Base-by-base conservation (phyloP, 1,139 yeast species). In the Oligophagozyma castellii region DNA sequence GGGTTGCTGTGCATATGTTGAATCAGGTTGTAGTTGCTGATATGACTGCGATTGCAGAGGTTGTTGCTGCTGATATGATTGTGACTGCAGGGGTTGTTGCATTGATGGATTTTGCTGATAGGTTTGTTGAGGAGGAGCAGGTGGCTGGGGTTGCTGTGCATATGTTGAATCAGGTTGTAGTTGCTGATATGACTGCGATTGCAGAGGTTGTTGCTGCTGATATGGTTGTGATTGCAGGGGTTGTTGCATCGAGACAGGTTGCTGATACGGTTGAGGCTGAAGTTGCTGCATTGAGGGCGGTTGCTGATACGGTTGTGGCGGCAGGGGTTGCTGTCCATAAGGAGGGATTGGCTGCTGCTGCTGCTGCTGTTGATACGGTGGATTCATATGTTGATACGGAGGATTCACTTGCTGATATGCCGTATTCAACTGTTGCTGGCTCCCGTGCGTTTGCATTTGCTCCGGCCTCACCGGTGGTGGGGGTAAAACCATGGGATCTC, bases 381-480 rank as follows among this genome's bases (percentile, higher is more conserved):
- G 35, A 18, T 18, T 18, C 22, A 24, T 34, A 18, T 14, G 23
- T 18, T 30, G 36, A 5, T 14, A 33, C 14, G 13, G 33, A 10
- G 8, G 25, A 13, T 16, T 8, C 12, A 16, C 11, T 14, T 27
- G 28, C 12, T 22, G 30, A 1, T 74, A 74, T 2, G 74, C 75
- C 2, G 71, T 18, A 7, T 7, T n/a, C 61, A 5, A 73, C 24
- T 20, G 20, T 18, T 7, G 20, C 20, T n/a, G n/a, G n/a, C 23
- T 26, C n/a, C 24, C 19, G 7, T 21, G 28, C 26, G 53, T 46
- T 29, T 50, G 56, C 24, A 31, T 36, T 28, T 59, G 58, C 5
- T 56, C 61, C 3, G 64, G 59, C 49, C 58, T 57, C 40, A 56
- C 37, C 1, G 77, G 78, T 1, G 77, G 78, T 1, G 74, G 64